These are phyloP conservation scores for Zychaea mexicana DNA, from an alignment of 371 early-diverging fungal species.

Conservation along the genomic window DNA sequence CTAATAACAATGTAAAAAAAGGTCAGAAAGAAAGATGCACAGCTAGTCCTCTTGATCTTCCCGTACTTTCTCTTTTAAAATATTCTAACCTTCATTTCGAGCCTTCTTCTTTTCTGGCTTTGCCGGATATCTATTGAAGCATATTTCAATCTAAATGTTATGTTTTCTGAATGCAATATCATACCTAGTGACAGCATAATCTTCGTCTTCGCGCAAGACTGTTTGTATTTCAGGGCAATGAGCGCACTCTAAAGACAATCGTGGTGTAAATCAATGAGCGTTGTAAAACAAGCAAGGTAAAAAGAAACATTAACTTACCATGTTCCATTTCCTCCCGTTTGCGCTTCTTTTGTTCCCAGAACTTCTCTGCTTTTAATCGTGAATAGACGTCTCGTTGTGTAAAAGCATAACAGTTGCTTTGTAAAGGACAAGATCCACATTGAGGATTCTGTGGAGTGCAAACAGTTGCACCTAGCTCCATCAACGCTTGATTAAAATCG, in stretches of 20 bases:
- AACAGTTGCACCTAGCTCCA: conserved; percentile 84
- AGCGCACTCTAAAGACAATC: conserved; percentile 26
- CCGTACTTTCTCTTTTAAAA: background rate
- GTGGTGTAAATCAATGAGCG: background rate
- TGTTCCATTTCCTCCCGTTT: conserved; percentile 28
- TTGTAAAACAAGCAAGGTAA: background rate
- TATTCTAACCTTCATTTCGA: conserved; percentile 59
- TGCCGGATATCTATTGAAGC: conserved; percentile 56
- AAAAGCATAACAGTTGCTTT: conserved; percentile 59
- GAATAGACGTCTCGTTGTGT: conserved; percentile 39
- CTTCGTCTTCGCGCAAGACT: conserved; percentile 23
- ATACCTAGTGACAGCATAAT: conserved; percentile 42
- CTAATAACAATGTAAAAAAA: too few species aligned
- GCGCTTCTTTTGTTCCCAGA: conserved; percentile 27
- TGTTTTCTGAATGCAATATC: background rate
- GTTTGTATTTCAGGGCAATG: conserved; percentile 32
- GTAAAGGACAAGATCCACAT: conserved; percentile 71
- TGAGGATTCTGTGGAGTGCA: conserved; percentile 77
- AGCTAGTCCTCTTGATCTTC: too few species aligned
- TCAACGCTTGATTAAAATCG: conserved; percentile 83
- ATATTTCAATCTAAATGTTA: conserved; percentile 19
- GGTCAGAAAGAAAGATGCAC: background rate
- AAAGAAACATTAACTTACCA: conserved; percentile 15
- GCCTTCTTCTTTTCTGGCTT: conserved; percentile 66
- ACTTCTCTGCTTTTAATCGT: conserved; percentile 18